Conservation (phyloP, 2,329 filamentous ascomycete genomes). For the Simplicillium aogashimaense region DNA sequence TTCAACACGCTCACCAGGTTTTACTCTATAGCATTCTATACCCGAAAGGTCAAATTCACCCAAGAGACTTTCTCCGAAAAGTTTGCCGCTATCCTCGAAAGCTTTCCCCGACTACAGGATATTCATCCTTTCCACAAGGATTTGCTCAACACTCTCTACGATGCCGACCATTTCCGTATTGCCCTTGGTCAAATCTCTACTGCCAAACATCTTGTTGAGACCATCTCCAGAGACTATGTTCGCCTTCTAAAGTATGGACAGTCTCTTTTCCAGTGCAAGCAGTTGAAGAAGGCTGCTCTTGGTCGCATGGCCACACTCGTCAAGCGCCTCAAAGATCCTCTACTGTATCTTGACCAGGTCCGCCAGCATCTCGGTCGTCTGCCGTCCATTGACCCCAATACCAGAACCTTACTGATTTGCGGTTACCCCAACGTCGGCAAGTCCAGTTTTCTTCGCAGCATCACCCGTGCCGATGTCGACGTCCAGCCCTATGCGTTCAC, state of each 20-base stretch:
- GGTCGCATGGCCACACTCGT: constrained; percentile 98
- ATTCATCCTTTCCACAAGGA: constrained; percentile 86
- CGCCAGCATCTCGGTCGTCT: constrained; percentile 95
- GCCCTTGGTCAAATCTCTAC: constrained; percentile 93
- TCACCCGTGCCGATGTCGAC: constrained; percentile 91
- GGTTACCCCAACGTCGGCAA: constrained; percentile 98
- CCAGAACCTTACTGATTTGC: constrained; percentile 88
- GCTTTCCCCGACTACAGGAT: constrained; percentile 85
- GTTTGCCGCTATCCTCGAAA: constrained; percentile 79
- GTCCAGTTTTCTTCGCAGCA: constrained; percentile 85
- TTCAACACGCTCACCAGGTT: too few species aligned
- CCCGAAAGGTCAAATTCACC: constrained; percentile 96
- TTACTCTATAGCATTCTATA: constrained; percentile 64
- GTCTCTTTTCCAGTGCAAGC: constrained; percentile 97
- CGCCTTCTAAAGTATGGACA: constrained; percentile 88
- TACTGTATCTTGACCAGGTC: constrained; percentile 84
- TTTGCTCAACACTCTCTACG: constrained; percentile 92
- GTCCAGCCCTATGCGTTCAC: constrained; percentile 98
- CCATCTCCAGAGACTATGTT: constrained; percentile 91
- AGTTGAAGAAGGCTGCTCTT: constrained; percentile 90
- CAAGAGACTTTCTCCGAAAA: constrained; percentile 96
- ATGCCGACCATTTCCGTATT: constrained; percentile 96
- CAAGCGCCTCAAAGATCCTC: constrained; percentile 86
- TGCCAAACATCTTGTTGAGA: constrained; percentile 93
- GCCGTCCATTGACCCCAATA: constrained; percentile 97